phyloP scores from a whole-genome alignment of 2,329 filamentous ascomycete genomes.

The Dendrostoma leiphaemia region DNA sequence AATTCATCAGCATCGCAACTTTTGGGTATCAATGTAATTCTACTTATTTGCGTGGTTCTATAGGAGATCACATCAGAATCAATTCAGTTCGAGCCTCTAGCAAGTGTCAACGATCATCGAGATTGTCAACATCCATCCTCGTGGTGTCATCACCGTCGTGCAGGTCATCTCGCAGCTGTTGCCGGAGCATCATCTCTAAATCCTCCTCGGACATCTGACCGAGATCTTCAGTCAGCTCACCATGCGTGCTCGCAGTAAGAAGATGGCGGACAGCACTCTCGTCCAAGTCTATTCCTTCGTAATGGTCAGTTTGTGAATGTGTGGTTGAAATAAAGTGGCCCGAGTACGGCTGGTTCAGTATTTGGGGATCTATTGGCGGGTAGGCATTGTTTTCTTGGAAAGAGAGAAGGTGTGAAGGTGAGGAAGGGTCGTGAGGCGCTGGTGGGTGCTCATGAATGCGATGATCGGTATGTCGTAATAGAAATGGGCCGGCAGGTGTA shows the following conservation, averaged over 20 bases:
- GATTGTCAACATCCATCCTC: constrained; percentile 20
- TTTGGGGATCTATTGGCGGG: constrained; percentile 60
- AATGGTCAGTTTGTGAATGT: constrained; percentile 32
- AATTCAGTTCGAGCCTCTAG: too few relatives aligned
- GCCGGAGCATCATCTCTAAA: constrained; percentile 49
- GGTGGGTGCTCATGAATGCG: constrained; percentile 24
- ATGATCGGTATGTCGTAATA: constrained; percentile 25
- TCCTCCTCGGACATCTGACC: constrained; percentile 42
- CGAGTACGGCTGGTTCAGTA: constrained; percentile 45
- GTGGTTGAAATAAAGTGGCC: too few relatives aligned
- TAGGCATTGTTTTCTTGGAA: constrained; percentile 34
- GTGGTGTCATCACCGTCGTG: constrained; percentile 30
- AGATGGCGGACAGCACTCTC: constrained; percentile 52
- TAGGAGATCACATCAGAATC: too few relatives aligned
- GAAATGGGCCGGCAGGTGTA: constrained; percentile 22
- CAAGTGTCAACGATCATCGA: background rate
- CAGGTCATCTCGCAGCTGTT: constrained; percentile 43
- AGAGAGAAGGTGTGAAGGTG: constrained; percentile 25
- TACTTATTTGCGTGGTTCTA: background rate
- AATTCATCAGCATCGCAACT: too few relatives aligned
- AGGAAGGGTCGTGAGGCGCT: constrained; percentile 31
- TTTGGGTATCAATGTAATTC: background rate
- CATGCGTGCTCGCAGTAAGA: constrained; percentile 40
- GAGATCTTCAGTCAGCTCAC: constrained; percentile 19
- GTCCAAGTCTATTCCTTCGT: constrained; percentile 32